Conservation (phyloP, 2,329 filamentous ascomycete genomes). For the Colletotrichum sp. region DNA sequence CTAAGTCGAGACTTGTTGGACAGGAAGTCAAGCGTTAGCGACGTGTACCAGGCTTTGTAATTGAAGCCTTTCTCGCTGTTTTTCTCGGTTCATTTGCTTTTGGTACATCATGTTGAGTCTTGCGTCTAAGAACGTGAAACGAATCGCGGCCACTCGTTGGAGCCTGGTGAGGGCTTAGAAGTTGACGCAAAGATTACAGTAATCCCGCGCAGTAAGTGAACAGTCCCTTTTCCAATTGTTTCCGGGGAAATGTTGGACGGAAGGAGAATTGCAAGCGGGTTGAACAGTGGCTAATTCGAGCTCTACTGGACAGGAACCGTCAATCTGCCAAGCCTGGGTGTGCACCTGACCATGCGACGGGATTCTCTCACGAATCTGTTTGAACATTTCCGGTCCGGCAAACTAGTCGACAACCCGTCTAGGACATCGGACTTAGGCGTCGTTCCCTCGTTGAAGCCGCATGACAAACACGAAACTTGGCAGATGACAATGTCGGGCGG, state of each 20-base stretch:
- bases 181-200: too few relatives aligned
- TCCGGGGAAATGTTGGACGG: background rate
- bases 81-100: accelerated
- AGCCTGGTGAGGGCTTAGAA: background rate
- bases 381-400: too few relatives aligned
- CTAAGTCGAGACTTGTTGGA: background rate
- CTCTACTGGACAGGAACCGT: too few relatives aligned
- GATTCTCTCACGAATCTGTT: too few relatives aligned
- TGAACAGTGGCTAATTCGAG: background rate
- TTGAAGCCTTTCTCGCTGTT: background rate
- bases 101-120: background rate
- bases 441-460: background rate
- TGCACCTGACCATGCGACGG: too few relatives aligned
- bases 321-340: background rate
- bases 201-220: too few relatives aligned
- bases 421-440: background rate
- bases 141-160: background rate
- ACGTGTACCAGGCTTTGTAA: too few relatives aligned
- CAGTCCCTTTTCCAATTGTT: background rate
- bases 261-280: background rate
- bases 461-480: background rate
- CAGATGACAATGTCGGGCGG: background rate
- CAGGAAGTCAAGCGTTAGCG: background rate
- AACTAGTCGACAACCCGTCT: too few relatives aligned
- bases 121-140: background rate